Evolutionary conservation across 2,329 filamentous ascomycete genomes (phyloP).

Genomic region (Fusarium hainanense): DNA sequence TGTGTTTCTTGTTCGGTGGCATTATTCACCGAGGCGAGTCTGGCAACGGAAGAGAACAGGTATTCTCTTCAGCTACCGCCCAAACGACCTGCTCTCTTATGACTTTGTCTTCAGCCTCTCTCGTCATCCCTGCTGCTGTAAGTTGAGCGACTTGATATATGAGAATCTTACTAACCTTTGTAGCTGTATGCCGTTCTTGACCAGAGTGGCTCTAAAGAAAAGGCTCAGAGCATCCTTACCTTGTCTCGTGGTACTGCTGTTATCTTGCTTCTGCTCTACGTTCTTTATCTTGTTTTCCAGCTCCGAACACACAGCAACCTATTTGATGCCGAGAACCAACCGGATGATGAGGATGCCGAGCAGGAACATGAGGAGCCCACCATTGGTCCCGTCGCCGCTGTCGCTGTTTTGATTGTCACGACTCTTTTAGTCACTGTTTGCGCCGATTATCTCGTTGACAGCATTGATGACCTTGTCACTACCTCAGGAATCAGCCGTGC

Average conservation of each 20-base stretch:
- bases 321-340: slow-evolving; percentile 68
- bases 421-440: slow-evolving; percentile 78
- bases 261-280: slow-evolving; percentile 79
- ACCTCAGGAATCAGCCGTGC: slow-evolving; percentile 79
- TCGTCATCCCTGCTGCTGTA: slow-evolving; percentile 81
- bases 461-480: slow-evolving; percentile 77
- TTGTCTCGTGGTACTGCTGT: slow-evolving; percentile 81
- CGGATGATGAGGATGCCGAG: slow-evolving; percentile 55
- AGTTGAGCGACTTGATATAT: slow-evolving; percentile 29
- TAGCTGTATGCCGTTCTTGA: slow-evolving; percentile 75
- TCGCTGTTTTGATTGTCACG: slow-evolving; percentile 72
- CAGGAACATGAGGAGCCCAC: slow-evolving; percentile 59
- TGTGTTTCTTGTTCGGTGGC: slow-evolving; percentile 82
- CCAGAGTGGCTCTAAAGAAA: slow-evolving; percentile 55
- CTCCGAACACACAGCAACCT: slow-evolving; percentile 78
- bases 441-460: slow-evolving; percentile 81
- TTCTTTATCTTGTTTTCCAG: slow-evolving; percentile 82
- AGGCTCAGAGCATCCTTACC: slow-evolving; percentile 69
- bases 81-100: slow-evolving; percentile 81
- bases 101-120: slow-evolving; percentile 79
- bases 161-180: slow-evolving; percentile 28
- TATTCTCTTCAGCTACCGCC: slow-evolving; percentile 79
- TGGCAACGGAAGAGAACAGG: slow-evolving; percentile 72
- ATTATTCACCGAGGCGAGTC: slow-evolving; percentile 68
- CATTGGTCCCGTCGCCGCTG: slow-evolving; percentile 73